Evolutionary conservation across 2,329 filamentous ascomycete species (phyloP), one percentile per base, ranked within the genome.

Genomic region (Ceratocystis colombiana): DNA sequence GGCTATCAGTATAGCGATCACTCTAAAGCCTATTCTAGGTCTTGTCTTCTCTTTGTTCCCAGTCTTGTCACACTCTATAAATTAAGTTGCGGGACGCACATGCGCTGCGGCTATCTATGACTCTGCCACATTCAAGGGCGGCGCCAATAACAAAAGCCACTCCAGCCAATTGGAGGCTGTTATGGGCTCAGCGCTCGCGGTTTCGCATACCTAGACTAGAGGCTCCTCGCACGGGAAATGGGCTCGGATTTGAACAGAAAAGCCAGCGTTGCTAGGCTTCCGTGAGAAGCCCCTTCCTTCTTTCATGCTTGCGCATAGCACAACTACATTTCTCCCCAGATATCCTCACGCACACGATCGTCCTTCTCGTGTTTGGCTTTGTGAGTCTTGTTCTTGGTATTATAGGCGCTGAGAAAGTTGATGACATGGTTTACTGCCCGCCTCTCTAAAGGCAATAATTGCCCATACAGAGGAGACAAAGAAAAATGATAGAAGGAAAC

Each of bases 241-340:
- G 76, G 78, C 0, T 74, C 78, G 37, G 79, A 80, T 70, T 78
- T 81, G 70, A 80, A 79, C 65, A 72, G 77, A 41, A 81, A 81
- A 68, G 81, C 81, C 66, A 74, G 78, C 4, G 70, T 81, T 2
- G 71, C 77, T 0, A 78, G 78, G 0, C 78, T 70, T 77, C 15
- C 77, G 76, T 77, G 17, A 59, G 55, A 7, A 7, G 7, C 3
- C 15, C 8, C 25, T 55, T 20, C 59, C 25, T 3, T 17, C 20
- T 7, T 4, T n/a, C 20, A n/a, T 20, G 17, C 2, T 30, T 64
- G n/a, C 30, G 22, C 50, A 4, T 41, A 2, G 5, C 20, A 53
- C 17, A 48, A 6, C 1, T 3, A 8, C 22, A 22, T 22, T 22
- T 22, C 46, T 48, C 10, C 3, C 45, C 15, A 76, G 75, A 77